These are phyloP conservation scores for Raddia distichophylla DNA, from an alignment of 176 grass and related monocot species.

Conservation along the genomic window DNA sequence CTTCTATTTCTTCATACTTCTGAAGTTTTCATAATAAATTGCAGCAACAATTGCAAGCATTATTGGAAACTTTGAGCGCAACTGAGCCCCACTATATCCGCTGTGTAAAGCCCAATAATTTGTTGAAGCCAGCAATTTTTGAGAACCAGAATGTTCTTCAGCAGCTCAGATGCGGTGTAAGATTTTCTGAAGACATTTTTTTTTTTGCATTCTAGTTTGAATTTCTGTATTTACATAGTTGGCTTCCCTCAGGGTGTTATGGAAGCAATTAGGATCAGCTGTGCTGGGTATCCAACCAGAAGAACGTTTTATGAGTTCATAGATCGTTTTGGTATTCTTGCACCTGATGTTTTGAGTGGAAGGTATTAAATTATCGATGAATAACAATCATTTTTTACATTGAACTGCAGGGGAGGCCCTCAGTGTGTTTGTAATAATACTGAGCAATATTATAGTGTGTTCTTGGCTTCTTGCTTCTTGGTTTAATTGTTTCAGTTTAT, in stretches of 20 bases:
- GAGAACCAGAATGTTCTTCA: slow-evolving; percentile 95
- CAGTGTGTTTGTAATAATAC: too few species aligned
- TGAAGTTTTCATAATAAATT: slow-evolving; percentile 37
- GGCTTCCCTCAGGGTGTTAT: slow-evolving; percentile 76
- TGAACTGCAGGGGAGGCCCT: too few species aligned
- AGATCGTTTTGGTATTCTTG: slow-evolving; percentile 94
- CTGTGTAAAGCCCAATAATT: slow-evolving; percentile 97
- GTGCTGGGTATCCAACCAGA: slow-evolving; percentile 96
- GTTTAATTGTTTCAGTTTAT: slow-evolving; percentile 29
- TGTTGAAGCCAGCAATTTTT: slow-evolving; percentile 93
- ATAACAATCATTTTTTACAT: not conserved
- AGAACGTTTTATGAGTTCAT: slow-evolving; percentile 91
- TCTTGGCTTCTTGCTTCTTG: slow-evolving; percentile 38
- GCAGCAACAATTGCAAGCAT: slow-evolving; percentile 97
- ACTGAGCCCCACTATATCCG: slow-evolving; percentile 99
- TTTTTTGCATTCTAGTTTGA: slow-evolving; percentile 32
- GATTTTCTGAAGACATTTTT: slow-evolving; percentile 45
- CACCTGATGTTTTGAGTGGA: slow-evolving; percentile 83
- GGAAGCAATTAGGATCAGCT: slow-evolving; percentile 99
- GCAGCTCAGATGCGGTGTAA: slow-evolving; percentile 98
- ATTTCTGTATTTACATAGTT: slow-evolving; percentile 45
- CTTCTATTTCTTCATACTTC: slow-evolving; percentile 25
- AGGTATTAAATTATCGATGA: slow-evolving; percentile 58
- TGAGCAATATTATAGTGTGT: not conserved
- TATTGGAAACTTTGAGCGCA: slow-evolving; percentile 88